phyloP scores from a whole-genome alignment of 768 basidiomycete species.

The Dioszegia crocea region DNA sequence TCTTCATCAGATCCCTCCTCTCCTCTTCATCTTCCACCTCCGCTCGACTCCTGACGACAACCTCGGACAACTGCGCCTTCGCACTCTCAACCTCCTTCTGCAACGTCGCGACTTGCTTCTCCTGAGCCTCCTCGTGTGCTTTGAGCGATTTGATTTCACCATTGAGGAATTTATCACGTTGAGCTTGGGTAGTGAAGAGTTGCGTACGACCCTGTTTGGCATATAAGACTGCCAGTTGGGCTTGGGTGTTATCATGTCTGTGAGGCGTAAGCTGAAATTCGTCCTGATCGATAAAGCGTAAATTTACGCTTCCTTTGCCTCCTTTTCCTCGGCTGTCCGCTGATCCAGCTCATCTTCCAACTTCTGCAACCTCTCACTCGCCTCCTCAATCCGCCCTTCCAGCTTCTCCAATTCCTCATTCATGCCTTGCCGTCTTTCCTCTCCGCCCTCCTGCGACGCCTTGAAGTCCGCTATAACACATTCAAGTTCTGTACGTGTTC shows the following conservation, averaged over 20 bases:
- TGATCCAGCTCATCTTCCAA: constrained; percentile 68
- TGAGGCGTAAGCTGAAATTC: constrained; percentile 2
- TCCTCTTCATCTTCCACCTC: constrained; percentile 58
- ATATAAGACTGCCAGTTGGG: constrained; percentile 68
- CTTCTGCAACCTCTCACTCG: constrained; percentile 61
- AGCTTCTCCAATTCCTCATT: constrained; percentile 64
- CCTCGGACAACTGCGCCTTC: constrained; percentile 52
- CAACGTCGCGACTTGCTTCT: constrained; percentile 57
- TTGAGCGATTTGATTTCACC: constrained; percentile 71
- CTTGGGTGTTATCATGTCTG: constrained; percentile 68
- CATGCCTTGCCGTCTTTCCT: constrained; percentile 62
- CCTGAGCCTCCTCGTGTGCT: constrained; percentile 58
- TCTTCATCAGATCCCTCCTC: constrained; percentile 59
- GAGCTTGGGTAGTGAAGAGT: constrained; percentile 74
- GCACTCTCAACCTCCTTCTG: constrained; percentile 41
- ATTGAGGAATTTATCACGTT: constrained; percentile 77
- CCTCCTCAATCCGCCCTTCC: constrained; percentile 60
- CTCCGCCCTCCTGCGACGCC: constrained; percentile 61
- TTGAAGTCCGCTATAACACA: constrained; percentile 75
- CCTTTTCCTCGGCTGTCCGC: constrained; percentile 53
- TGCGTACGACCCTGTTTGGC: constrained; percentile 85
- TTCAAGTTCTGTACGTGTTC: constrained; percentile 77
- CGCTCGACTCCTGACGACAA: constrained; percentile 55
- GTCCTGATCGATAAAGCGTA: background rate
- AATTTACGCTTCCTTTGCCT: constrained; percentile 54